These are phyloP conservation scores for Monilinia aucupariae DNA, from an alignment of 2,329 filamentous ascomycete species.

Conservation along the genomic window DNA sequence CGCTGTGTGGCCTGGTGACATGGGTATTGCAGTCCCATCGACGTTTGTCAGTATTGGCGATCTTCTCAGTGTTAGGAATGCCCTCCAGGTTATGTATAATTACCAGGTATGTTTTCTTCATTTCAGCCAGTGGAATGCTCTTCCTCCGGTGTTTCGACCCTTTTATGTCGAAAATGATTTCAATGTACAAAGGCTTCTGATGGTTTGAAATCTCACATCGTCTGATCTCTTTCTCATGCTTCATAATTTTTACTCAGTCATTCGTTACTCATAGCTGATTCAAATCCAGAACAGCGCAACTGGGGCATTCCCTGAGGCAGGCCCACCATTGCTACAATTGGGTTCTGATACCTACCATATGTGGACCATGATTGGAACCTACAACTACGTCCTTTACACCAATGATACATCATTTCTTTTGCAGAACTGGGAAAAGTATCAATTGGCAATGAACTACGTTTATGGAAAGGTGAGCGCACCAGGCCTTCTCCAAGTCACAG, in stretches of 20 bases:
- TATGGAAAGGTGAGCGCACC: conserved; percentile 39
- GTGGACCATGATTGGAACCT: conserved; percentile 53
- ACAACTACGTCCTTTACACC: conserved; percentile 53
- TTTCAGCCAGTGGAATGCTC: not conserved
- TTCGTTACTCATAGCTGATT: not conserved
- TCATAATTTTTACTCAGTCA: not conserved
- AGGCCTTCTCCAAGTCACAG: conserved; percentile 32
- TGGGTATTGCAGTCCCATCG: conserved; percentile 49
- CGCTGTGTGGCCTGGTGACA: conserved; percentile 57
- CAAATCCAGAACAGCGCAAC: conserved; percentile 21
- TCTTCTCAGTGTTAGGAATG: conserved; percentile 46
- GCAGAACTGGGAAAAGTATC: conserved; percentile 46
- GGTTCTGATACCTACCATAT: conserved; percentile 51
- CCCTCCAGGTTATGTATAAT: conserved; percentile 36
- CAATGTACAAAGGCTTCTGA: not conserved
- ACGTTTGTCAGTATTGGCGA: conserved; percentile 51
- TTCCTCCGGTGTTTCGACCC: not conserved
- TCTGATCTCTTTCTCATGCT: conserved; percentile 21
- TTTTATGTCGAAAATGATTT: not conserved
- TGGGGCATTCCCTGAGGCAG: conserved; percentile 30
- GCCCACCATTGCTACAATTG: conserved; percentile 25
- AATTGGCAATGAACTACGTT: conserved; percentile 43
- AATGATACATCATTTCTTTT: conserved; percentile 46
- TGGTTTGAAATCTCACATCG: not conserved
- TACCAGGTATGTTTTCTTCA: conserved; percentile 37